Evolutionary conservation across 108 stramenopile species (phyloP).

Genomic region (Conticribra guillardii): DNA sequence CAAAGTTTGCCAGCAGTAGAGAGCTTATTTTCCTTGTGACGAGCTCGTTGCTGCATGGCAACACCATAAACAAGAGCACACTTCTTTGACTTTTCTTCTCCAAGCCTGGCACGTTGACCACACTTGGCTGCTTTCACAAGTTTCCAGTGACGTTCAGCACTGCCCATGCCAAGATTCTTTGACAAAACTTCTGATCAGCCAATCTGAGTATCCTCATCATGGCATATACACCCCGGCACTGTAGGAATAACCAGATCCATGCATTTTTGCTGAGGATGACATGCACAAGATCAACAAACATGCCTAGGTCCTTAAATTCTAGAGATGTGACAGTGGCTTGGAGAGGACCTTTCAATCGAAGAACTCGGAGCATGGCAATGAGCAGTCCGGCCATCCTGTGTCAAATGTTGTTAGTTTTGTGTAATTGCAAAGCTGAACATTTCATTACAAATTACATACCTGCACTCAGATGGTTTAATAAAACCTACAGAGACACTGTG

Average conservation of each 20-base stretch:
- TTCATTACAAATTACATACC: no score
- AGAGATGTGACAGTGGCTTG: background rate
- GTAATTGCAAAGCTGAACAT: no score
- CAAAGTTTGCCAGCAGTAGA: conserved; percentile 5
- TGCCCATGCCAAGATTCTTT: conserved; percentile 15
- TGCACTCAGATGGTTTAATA: conserved; percentile 18
- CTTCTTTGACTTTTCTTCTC: conserved; percentile 13
- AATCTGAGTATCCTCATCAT: conserved; percentile 11
- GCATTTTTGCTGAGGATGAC: no score
- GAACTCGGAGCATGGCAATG: conserved; percentile 5
- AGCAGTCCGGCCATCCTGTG: conserved; percentile 20
- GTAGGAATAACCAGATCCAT: no score
- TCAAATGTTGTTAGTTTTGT: no score
- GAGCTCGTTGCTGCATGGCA: background rate
- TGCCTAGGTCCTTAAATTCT: conserved; percentile 6
- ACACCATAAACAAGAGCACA: conserved; percentile 3
- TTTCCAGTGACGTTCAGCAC: conserved; percentile 15
- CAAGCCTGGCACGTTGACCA: conserved; percentile 9
- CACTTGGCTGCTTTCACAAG: conserved; percentile 8
- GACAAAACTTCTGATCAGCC: conserved; percentile 22
- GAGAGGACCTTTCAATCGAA: conserved; percentile 3
- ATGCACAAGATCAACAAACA: no score
- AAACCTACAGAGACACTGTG: conserved; percentile 5
- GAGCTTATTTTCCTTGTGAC: background rate
- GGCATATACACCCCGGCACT: background rate